Evolutionary conservation across 441 rosid genomes (phyloP), one percentile per base, ranked within the genome.

Genomic region (Erysimum cheiri): DNA sequence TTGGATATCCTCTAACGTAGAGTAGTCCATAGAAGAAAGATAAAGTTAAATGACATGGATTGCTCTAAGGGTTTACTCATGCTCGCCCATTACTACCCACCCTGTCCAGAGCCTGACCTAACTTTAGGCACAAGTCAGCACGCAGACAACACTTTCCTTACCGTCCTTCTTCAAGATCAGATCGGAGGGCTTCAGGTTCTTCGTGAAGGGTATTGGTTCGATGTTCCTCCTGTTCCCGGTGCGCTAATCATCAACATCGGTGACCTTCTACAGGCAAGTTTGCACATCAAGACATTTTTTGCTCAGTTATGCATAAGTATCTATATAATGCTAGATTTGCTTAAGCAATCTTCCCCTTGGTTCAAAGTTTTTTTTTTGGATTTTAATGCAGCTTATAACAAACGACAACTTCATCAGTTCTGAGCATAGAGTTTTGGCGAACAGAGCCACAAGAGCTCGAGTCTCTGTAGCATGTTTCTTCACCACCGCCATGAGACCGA

Each of bases 391-490:
- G 80, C 83, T 68, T 11, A 69, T 87, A 39, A 73, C 96, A 4
- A 89, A 87, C 24, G 88, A 85, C 78, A 82, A 67, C 71, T 81
- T 82, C 60, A 48, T 32, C 24, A 89, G 93, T 59, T 76, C 50
- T 46, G 80, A 78, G 33, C 96, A 87, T 19, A 70, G 86, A 49
- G 91, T 87, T 1, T 5, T 80, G 50, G 84, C 91, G 2, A 87
- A 82, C 57, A 73, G 35, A 67, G 47, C 41, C 0, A 50, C 12
- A 35, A 79, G 81, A 13, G 88, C 95, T 31, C 78, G 96, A 66
- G 52, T 87, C 33, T 89, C 88, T 0, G 79, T 84, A 24, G 90
- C 93, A n/a, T 72, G 90, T 71, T 85, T 87, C 66, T 82, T 84
- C 69, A 71, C 62, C 40, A 73, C 82, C 2, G 31, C 60, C 37